Evolutionary conservation across 495 filamentous ascomycete species (phyloP), one percentile per base, ranked within the genome.

Genomic region (Astrothelium macrocarpum): DNA sequence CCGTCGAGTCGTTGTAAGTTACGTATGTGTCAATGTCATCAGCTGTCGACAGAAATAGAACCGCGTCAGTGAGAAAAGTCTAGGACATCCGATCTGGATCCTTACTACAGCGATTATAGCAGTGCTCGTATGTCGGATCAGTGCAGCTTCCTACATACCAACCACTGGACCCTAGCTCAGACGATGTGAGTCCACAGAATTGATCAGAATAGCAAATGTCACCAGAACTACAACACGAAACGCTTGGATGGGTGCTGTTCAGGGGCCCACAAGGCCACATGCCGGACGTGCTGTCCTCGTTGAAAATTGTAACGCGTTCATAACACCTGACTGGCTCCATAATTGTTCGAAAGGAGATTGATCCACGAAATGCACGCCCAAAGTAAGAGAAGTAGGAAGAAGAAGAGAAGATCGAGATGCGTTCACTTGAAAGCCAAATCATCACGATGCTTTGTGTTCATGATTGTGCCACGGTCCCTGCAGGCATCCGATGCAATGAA

Each of bases 121-220:
- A 56, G 25, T 20, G 9, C 11, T 26, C 23, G 25, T 28, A 56
- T 28, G 12, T 29, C 49, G 20, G 23, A 29, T 56, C 49, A 56
- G 49, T 56, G 20, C 49, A 56, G 49, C 49, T 25, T 56, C 49
- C 49, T 29, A 56, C 25, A 29, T 56, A 56, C 49, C 49, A 56
- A 7, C 20, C 25, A 29, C 12, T 12, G 16, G 5, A 9, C 10
- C 25, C 49, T 3, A 11, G 20, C 12, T 56, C 49, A 12, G 9
- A 29, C 20, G 49, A 29, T 26, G 49, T 29, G 11, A 11, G 12
- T 29, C 25, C 20, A 25, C 49, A 56, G 9, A 56, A 28, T 56
- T 56, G 49, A 29, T 56, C 49, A 28, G 49, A 28, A 16, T 56
- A 56, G 25, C 49, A 56, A 29, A 56, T 7, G 20, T 29, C 49